Evolutionary conservation across 2,329 filamentous ascomycete species (phyloP).

Genomic region (Colletotrichum liriopes): DNA sequence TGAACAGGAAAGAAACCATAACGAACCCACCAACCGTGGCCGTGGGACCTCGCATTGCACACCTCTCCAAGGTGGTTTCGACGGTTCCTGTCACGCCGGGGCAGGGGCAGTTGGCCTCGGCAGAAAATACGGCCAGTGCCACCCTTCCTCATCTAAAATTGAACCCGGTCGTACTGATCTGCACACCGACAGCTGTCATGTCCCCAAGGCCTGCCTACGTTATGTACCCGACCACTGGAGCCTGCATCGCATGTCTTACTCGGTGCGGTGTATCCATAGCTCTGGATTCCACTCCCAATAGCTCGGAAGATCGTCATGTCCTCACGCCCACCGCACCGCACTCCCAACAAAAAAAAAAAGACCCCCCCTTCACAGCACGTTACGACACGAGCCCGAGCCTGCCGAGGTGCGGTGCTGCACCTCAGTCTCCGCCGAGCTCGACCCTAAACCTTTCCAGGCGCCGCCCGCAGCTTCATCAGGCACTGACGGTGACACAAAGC

Average conservation of each 20-base stretch:
- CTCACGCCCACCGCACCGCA: not conserved
- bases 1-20: not conserved
- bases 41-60: conserved; percentile 2
- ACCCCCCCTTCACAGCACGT: not conserved
- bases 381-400: not conserved
- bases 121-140: not conserved
- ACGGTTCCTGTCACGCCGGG: not conserved
- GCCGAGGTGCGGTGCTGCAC: not conserved
- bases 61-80: not conserved
- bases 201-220: not conserved
- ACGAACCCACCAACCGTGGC: not conserved
- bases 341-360: too few species aligned
- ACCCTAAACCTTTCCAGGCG: not conserved
- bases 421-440: not conserved
- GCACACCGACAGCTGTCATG: conserved; percentile 9
- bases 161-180: not conserved
- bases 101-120: not conserved
- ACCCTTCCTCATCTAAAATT: conserved; percentile 5
- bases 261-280: not conserved
- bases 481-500: conserved; percentile 11
- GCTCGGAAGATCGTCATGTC: not conserved
- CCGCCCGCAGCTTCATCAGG: not conserved
- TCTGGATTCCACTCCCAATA: not conserved
- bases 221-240: not conserved
- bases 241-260: not conserved